Evolutionary conservation across 2,329 filamentous ascomycete species (phyloP), one percentile per base, ranked within the genome.

Genomic region (Parastagonospora nodorum): DNA sequence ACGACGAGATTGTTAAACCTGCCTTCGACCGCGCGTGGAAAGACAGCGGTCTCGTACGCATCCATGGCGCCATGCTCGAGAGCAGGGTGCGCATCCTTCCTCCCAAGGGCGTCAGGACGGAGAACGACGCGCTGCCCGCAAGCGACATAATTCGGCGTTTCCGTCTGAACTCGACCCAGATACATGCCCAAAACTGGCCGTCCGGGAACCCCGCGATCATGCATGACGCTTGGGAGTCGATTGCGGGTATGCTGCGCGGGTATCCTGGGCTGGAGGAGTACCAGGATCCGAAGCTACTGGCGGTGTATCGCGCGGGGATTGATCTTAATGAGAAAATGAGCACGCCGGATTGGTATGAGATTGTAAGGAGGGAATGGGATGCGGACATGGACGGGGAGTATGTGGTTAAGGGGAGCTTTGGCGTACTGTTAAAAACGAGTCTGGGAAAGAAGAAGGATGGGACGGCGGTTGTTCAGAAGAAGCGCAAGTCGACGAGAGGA

Each of bases 1-100:
- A 64, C 46, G 52, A 63, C 8, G 42, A 60, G 1, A 52, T 66
- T 4, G 42, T 66, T 12, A 55, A 50, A 15, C 61, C 61, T 1
- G 58, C 60, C 1, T 64, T 64, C 42, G 50, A 64, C 28, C 28
- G 29, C 12, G 58, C 63, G 3, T 66, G 58, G 61, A 38, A 41
- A 8, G 41, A 56, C 14, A 54, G 50, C 4, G 39, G 45, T 4
- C 45, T 60, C 4, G 45, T 53, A 1, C 2, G 37, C 8, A 38
- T 48, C 0, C 32, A 43, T 9, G 48, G 52, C 30, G 29, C 42
- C 2, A 24, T 38, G 1, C 2, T 24, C 3, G 48, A 46, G 37
- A 37, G 37, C 4, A 19, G 16, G 4, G 31, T 46, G 2, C 42
- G 31, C 8, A 41, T 54, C 7, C 28, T 51, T 4, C 48, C 45